Base-by-base conservation (phyloP, 176 grass and related monocot species). In the Rhynchospora pubera region DNA sequence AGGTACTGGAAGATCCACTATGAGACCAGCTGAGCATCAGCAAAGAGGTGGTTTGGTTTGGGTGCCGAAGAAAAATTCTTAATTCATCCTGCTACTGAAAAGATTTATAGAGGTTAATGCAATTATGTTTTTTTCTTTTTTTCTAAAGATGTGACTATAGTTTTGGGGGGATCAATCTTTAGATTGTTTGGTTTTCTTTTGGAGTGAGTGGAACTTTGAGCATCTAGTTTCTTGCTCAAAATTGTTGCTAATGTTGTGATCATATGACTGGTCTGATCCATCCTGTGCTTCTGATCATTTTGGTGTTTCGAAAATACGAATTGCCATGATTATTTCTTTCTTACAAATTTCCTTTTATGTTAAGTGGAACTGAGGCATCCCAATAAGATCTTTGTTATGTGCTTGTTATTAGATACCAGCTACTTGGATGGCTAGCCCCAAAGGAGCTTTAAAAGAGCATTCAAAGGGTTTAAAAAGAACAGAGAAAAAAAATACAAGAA, bases 41-140 rank as follows among this genome's bases (percentile, higher is more conserved):
- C 16, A 22, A 28, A 47, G 30, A 64, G 58, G 19, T 81, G 42
- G 16, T 26, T 52, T 81, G 19, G 18, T 81, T 9, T 81, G 79
- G 79, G 60, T 81, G 30, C 79, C 43, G 0, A 81, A 81, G 42
- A 81, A 65, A 19, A 22, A 11, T 62, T 81, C 78, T 65, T 81
- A 65, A 81, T 19, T 63, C 42, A 50, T 14, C 46, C 26, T 62
- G 19, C 21, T 47, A 24, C 6, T 61, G 24, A 56, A 79, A 24
- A 79, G 26, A 79, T 19, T 42, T 56, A 32, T 28, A 64, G 50
- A 14, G 21, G 21, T 28, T 24, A 78, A 53, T 53, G 73, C 21
- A 78, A 16, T 18, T 53, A 21, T 14, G 1, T 26, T 1, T 79
- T 42, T 61, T 60, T 61, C 12, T 21, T 7, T 9, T 79, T 61